phyloP scores from a whole-genome alignment of 768 basidiomycete genomes.

The Trametes villosa region DNA sequence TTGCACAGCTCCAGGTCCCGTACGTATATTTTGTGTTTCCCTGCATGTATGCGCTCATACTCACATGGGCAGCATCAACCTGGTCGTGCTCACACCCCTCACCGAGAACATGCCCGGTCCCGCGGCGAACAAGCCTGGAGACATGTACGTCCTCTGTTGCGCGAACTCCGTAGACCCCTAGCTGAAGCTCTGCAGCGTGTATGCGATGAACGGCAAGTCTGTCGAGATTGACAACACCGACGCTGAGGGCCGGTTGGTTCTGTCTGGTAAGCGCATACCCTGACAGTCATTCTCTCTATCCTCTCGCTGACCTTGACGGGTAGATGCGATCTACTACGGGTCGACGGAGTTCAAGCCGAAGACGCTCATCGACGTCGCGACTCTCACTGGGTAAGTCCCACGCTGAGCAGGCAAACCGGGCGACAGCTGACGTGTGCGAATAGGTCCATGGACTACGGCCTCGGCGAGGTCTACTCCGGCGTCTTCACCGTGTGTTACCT shows the following conservation, averaged over 20 bases:
- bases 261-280: slow-evolving; percentile 54
- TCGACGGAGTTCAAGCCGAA: slow-evolving; percentile 78
- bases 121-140: slow-evolving; percentile 74
- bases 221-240: slow-evolving; percentile 90
- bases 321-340: slow-evolving; percentile 85
- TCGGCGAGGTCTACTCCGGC: slow-evolving; percentile 78
- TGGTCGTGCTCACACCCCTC: slow-evolving; percentile 73
- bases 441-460: slow-evolving; percentile 72
- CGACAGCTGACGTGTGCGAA: neutral
- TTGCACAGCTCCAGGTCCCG: slow-evolving; percentile 84
- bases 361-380: slow-evolving; percentile 86
- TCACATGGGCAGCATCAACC: slow-evolving; percentile 59
- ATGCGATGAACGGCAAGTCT: slow-evolving; percentile 88
- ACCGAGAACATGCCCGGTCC: slow-evolving; percentile 87
- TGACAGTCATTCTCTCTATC: no score
- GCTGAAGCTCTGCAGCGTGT: slow-evolving; percentile 53
- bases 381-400: slow-evolving; percentile 69
- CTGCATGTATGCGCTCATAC: neutral
- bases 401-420: neutral
- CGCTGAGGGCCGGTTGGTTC: slow-evolving; percentile 78
- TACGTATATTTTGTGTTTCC: slow-evolving; percentile 40
- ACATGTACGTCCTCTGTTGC: slow-evolving; percentile 66
- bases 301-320: neutral
- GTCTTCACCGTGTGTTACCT: slow-evolving; percentile 70
- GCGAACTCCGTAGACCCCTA: neutral